Conservation (phyloP, 139 green algal species). For the Tetraselmis chui region DNA sequence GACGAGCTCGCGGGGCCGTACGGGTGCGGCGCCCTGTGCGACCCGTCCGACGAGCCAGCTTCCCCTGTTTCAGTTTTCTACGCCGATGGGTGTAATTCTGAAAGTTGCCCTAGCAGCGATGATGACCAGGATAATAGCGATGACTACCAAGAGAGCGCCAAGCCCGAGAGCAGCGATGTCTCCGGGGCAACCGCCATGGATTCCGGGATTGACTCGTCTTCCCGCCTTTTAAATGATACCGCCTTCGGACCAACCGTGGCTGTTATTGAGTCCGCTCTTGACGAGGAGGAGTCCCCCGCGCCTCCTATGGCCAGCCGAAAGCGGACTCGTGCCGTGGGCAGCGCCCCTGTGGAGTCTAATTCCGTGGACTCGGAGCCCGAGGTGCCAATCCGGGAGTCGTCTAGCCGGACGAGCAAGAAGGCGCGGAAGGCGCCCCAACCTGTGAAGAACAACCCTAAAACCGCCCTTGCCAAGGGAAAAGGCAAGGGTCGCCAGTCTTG, state of each 20-base stretch:
- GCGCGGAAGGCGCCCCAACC: too few relatives aligned
- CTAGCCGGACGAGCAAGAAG: not conserved
- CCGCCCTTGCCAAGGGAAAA: not conserved
- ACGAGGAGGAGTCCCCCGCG: not conserved
- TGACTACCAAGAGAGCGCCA: not conserved
- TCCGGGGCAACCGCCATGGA: not conserved
- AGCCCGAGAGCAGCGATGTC: not conserved
- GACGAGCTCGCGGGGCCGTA: not conserved
- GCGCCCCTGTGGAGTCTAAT: too few relatives aligned
- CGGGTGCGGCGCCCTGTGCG: not conserved
- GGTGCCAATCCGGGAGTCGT: not conserved
- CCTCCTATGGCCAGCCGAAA: not conserved
- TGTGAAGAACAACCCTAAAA: not conserved
- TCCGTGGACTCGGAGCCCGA: too few relatives aligned
- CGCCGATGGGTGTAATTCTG: not conserved
- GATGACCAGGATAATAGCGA: not conserved
- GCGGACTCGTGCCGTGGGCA: not conserved
- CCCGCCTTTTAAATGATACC: not conserved
- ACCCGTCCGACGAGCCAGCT: not conserved
- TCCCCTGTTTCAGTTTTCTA: not conserved
- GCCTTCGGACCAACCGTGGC: not conserved
- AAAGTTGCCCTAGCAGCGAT: not conserved
- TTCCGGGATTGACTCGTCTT: not conserved
- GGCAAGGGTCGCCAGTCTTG: not conserved
- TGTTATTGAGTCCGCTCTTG: not conserved